Evolutionary conservation across 768 basidiomycete genomes (phyloP).

Genomic region (Asterophora parasitica): DNA sequence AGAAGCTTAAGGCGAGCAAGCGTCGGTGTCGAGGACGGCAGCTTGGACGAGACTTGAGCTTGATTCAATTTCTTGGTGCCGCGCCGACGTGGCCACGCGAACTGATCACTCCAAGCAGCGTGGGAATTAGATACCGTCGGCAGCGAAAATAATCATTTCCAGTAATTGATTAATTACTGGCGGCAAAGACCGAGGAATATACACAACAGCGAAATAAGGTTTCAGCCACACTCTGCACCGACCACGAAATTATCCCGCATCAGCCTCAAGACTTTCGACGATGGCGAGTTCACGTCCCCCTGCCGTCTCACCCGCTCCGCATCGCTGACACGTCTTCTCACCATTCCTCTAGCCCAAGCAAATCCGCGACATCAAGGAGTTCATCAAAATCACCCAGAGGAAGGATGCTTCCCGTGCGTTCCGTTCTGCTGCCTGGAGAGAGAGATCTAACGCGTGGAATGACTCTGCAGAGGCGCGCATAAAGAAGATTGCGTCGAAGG

Average conservation of each 20-base stretch:
- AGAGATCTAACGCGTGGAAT: slow-evolving; percentile 4
- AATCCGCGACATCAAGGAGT: slow-evolving; percentile 97
- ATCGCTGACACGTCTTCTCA: slow-evolving; percentile 1
- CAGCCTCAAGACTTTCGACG: slow-evolving; percentile 35
- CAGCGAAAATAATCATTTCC: too few species aligned
- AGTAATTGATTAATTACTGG: slow-evolving; percentile 2
- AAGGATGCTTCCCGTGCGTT: slow-evolving; percentile 94
- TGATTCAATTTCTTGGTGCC: background rate
- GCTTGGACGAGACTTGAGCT: too few species aligned
- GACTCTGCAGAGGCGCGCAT: slow-evolving; percentile 80
- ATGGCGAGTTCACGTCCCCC: slow-evolving; percentile 30
- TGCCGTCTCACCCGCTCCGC: background rate
- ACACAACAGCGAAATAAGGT: slow-evolving; percentile 28
- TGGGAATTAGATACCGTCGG: too few species aligned
- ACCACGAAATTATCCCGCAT: slow-evolving; percentile 18
- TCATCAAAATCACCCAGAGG: slow-evolving; percentile 94
- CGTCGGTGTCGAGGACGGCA: background rate
- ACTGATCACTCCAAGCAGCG: too few species aligned
- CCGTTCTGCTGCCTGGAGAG: background rate
- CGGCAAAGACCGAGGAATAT: slow-evolving; percentile 25
- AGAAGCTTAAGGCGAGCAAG: background rate
- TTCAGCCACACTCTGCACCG: slow-evolving; percentile 27
- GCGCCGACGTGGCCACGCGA: too few species aligned
- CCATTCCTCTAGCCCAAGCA: slow-evolving; percentile 74
- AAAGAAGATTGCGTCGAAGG: slow-evolving; percentile 82